Base-by-base conservation (phyloP, 2,329 filamentous ascomycete genomes). In the Arthrobotrys musiformis region DNA sequence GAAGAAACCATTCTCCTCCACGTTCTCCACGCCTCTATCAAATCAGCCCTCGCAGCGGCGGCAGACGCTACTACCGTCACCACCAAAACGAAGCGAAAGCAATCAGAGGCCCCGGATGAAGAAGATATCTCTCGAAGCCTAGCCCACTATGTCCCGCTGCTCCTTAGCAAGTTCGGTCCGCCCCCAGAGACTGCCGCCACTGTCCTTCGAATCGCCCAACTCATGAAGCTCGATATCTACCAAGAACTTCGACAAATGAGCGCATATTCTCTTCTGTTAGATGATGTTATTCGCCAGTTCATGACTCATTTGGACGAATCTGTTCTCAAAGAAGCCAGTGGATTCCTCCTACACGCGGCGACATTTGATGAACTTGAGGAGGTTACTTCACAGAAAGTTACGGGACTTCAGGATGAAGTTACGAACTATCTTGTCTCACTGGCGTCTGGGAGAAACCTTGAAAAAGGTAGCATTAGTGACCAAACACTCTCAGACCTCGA, bases 241-340 rank as follows among this genome's bases (percentile, higher is more conserved):
- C 91, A 94, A 82, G 92, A 97, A 81, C 86, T 98, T 40, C 91
- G 94, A 62, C 93, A 97, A 82, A 89, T 93, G 0, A 90, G 91
- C 1, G 91, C 90, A 1, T 97, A 96, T 82, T 89, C 90, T 5
- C 89, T 91, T 22, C 85, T 98, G 30, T 86, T 99, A 0, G 93
- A 97, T 80, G 94, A 97, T 81, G 93, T 98, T 80, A 93, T 92
- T 83, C 93, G 93, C 72, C 95, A 99, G 81, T 98, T 99, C 84
- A 90, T 92, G 81, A 90, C 93, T n/a, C 95, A 99, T 82, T 92
- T 92, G 48, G 93, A 97, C 81, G 91, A 92, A 80, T 89, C 89
- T 68, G 94, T 98, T 17, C 86, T 99, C 52, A 89, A 90, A 9
- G 94, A 97, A 83, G 94, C 93, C 13, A 91, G 92, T 28, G 87